Evolutionary conservation across 306 rosid genomes (phyloP), one percentile per base, ranked within the genome.

Genomic region (Nissolia schottii): DNA sequence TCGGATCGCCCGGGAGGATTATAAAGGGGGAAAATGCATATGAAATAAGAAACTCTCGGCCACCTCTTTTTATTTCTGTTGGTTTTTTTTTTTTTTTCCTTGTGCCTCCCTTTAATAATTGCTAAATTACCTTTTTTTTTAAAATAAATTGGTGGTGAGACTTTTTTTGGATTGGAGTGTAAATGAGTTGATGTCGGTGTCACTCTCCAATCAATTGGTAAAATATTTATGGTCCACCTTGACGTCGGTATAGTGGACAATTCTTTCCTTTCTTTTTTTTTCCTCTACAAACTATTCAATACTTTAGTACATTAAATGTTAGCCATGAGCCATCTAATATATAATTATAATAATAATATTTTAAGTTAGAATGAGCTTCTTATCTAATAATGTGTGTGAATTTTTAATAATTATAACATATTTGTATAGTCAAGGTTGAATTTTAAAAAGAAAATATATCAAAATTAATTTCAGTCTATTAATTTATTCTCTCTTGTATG

Each of bases 1-100:
- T 82, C 77, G 70, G 80, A 67, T 76, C 51, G 53, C 8, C 70
- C 20, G 49, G 49, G 27, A 55, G 22, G 1, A 18, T n/a, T n/a
- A 61, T 28, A 48, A 29, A 68, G n/a, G 22, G 27, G 4, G 9
- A 32, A 70, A 15, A 7, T 1, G 0, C 2, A 16, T 14, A 12
- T 0, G 18, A 4, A 20, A 27, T 9, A 29, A 45, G 5, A 1
- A 2, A 37, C 50, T 63, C 11, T 31, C 29, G n/a, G 22, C 70
- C 64, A 23, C 32, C n/a, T 31, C 48, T 78, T 51, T 56, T 58
- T 7, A 14, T 56, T 23, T 8, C 37, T n/a, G 15, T 18, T n/a
- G n/a, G 15, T 66, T 35, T 20, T 18, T 48, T 48, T 46, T 15
- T 41, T 3, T 20, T 46, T 28, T 41, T 3, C 3, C 2, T 63